Evolutionary conservation across 2,329 filamentous ascomycete genomes (phyloP).

Genomic region (Epichloe typhina): DNA sequence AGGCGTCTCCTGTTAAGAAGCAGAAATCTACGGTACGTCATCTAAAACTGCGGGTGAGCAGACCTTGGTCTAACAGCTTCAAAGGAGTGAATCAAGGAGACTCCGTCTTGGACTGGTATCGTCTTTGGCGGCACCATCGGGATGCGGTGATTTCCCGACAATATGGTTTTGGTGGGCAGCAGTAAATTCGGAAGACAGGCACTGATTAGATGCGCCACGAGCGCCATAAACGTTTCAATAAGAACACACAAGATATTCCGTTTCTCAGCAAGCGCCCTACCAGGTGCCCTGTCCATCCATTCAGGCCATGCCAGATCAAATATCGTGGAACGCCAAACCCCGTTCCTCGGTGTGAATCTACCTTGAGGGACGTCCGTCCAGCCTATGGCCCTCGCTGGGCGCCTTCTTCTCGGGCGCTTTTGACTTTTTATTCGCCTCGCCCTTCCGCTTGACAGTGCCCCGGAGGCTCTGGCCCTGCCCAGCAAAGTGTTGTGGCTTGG

Average conservation of each 20-base stretch:
- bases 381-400: slow-evolving; percentile 27
- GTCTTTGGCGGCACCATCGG: too few relatives aligned
- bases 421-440: slow-evolving; percentile 33
- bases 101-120: too few relatives aligned
- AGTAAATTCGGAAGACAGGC: too few relatives aligned
- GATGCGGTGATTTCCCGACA: too few relatives aligned
- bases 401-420: slow-evolving; percentile 35
- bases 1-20: not conserved
- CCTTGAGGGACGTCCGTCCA: slow-evolving; percentile 28
- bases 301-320: not conserved
- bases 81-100: too few relatives aligned
- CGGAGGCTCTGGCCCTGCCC: slow-evolving; percentile 74
- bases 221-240: too few relatives aligned
- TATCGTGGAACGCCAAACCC: slow-evolving; percentile 11
- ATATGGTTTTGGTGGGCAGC: too few relatives aligned
- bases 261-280: too few relatives aligned
- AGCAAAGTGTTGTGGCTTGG: slow-evolving; percentile 60
- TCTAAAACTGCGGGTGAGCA: too few relatives aligned
- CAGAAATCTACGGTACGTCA: not conserved
- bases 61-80: too few relatives aligned
- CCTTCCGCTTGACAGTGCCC: slow-evolving; percentile 59
- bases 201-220: too few relatives aligned
- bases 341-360: not conserved
- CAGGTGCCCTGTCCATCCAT: not conserved
- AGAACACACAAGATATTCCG: too few relatives aligned